Conservation (phyloP, 176 grass and related monocot genomes). For the Dactylis glomerata region DNA sequence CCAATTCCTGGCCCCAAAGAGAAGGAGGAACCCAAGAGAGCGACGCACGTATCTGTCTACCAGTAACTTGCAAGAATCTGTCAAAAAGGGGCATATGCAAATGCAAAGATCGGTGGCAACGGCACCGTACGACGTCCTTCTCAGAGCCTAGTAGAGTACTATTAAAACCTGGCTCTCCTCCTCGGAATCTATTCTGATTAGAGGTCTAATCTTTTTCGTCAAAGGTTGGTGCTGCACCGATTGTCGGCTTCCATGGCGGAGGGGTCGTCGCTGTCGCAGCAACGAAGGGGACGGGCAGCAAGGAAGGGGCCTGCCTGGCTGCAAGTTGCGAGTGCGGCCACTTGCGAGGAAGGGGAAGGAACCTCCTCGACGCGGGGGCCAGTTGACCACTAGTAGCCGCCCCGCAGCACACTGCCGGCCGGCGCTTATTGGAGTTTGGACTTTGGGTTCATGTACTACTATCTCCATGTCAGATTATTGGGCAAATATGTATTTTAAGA, state of each 20-base stretch:
- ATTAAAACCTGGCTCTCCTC: not conserved
- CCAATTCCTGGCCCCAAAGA: not conserved
- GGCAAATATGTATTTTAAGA: too few relatives aligned
- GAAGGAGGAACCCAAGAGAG: not conserved
- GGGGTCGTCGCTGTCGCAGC: conserved; percentile 2
- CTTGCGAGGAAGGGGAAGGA: not conserved
- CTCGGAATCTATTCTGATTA: not conserved
- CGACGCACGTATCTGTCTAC: not conserved
- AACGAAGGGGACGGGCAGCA: not conserved
- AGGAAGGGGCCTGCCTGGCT: not conserved
- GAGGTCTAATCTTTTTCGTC: not conserved
- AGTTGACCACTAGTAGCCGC: not conserved
- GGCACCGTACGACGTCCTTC: conserved; percentile 6
- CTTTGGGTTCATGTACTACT: not conserved
- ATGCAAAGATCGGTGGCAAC: not conserved
- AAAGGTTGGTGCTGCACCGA: not conserved
- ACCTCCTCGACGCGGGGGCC: not conserved
- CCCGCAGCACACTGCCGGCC: not conserved
- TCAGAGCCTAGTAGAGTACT: not conserved
- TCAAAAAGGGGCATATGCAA: not conserved
- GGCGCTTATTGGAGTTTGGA: not conserved
- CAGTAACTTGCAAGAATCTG: not conserved
- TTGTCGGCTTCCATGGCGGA: not conserved
- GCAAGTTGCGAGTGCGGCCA: not conserved
- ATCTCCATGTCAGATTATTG: too few relatives aligned